Percentiles rank a stretch among this genome's conserved stretches.
phyloP scores from a whole-genome alignment of 768 basidiomycete genomes.

The Rhizopogon rudus region DNA sequence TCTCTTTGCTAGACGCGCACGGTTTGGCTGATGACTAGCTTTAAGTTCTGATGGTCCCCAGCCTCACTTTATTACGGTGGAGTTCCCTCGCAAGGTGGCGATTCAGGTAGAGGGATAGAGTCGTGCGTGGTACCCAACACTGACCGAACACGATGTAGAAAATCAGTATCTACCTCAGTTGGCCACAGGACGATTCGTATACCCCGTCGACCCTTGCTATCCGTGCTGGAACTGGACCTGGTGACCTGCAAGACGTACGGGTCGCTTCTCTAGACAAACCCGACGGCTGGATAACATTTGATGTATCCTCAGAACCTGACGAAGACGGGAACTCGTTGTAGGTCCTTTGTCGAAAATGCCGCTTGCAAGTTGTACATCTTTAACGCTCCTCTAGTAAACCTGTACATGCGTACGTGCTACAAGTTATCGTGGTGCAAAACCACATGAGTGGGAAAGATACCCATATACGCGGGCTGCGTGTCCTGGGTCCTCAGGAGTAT shows the following conservation, averaged over 20 bases:
- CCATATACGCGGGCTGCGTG: constrained; percentile 85
- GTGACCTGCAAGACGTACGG: constrained; percentile 90
- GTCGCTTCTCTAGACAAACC: constrained; percentile 85
- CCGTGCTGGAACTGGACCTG: constrained; percentile 86
- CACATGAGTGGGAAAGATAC: constrained; percentile 99
- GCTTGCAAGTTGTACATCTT: neutral
- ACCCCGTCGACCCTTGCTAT: constrained; percentile 90
- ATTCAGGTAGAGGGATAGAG: constrained; percentile 59
- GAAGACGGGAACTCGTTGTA: constrained; percentile 80
- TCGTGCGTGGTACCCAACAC: neutral
- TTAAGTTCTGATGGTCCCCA: constrained; percentile 89
- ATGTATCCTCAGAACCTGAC: constrained; percentile 73
- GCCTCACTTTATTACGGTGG: constrained; percentile 92
- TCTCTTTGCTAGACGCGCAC: neutral
- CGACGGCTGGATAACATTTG: constrained; percentile 90
- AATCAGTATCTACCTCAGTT: constrained; percentile 80
- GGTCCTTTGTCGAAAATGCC: constrained; percentile 22
- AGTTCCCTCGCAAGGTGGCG: constrained; percentile 86
- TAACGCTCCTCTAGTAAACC: constrained; percentile 54
- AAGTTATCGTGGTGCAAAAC: constrained; percentile 86
- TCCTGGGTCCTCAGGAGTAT: constrained; percentile 85
- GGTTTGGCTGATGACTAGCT: constrained; percentile 2
- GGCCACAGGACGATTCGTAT: constrained; percentile 89
- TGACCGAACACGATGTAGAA: constrained; percentile 49
- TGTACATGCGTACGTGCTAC: constrained; percentile 83